Evolutionary conservation across 2,329 filamentous ascomycete genomes (phyloP).

Genomic region (Aspergillus uvarum): DNA sequence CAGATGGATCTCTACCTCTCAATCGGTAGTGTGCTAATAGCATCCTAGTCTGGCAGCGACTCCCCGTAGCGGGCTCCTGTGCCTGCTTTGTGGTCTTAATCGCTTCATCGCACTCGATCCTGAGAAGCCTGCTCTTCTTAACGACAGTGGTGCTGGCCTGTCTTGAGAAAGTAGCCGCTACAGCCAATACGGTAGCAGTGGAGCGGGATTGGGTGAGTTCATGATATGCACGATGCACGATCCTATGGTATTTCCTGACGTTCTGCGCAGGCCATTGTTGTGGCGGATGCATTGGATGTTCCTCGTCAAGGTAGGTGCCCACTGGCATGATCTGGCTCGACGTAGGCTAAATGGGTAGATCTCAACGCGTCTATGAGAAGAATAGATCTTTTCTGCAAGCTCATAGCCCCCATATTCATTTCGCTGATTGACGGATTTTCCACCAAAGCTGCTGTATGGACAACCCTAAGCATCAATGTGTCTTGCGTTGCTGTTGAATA

Average conservation of each 20-base stretch:
- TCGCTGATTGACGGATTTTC: conserved; percentile 49
- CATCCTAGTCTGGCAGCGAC: conserved; percentile 34
- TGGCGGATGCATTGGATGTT: conserved; percentile 35
- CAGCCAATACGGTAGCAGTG: conserved; percentile 66
- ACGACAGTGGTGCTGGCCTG: conserved; percentile 58
- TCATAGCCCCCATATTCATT: conserved; percentile 54
- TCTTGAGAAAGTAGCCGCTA: conserved; percentile 65
- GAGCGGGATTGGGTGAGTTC: conserved; percentile 65
- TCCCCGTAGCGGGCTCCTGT: conserved; percentile 51
- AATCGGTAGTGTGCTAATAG: background rate
- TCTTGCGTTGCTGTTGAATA: conserved; percentile 43
- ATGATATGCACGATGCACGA: background rate
- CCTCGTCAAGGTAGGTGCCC: conserved; percentile 42
- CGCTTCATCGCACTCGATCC: conserved; percentile 1
- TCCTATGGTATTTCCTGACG: background rate
- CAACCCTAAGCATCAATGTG: conserved; percentile 48
- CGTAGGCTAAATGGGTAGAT: conserved; percentile 18
- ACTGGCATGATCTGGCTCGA: background rate
- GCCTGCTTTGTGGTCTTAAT: conserved; percentile 45
- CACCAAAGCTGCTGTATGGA: conserved; percentile 47
- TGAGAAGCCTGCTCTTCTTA: conserved; percentile 30
- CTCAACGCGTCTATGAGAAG: conserved; percentile 57
- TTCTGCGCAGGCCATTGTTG: conserved; percentile 29
- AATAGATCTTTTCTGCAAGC: conserved; percentile 60
- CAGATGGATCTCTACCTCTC: background rate